Conservation (phyloP, 257 asterid genomes). For the Nicotiana attenuata region DNA sequence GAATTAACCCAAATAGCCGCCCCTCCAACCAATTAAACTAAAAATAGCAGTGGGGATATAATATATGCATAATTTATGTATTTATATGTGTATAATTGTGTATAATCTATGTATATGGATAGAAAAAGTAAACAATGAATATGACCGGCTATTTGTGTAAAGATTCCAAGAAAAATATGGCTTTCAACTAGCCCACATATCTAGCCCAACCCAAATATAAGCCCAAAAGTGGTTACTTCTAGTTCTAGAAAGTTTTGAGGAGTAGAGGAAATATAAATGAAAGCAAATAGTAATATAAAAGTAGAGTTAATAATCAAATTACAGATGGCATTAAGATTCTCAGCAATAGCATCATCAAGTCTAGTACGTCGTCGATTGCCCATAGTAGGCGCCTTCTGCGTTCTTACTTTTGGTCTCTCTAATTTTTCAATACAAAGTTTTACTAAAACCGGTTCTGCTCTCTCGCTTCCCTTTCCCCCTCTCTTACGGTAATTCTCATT, state of each 20-base stretch:
- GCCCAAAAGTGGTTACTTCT: neutral
- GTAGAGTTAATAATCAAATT: slow-evolving; percentile 14
- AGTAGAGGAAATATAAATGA: too few relatives aligned
- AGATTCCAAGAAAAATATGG: too few relatives aligned
- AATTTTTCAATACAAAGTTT: slow-evolving; percentile 39
- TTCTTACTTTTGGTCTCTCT: slow-evolving; percentile 73
- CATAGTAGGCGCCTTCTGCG: slow-evolving; percentile 76
- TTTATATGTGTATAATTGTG: too few relatives aligned
- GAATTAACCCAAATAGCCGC: too few relatives aligned
- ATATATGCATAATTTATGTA: too few relatives aligned
- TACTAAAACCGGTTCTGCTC: slow-evolving; percentile 42
- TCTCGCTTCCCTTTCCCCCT: slow-evolving; percentile 43
- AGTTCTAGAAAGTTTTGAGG: neutral
- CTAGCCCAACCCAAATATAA: neutral
- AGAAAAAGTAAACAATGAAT: too few relatives aligned
- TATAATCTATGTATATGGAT: too few relatives aligned
- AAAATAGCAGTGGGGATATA: too few relatives aligned
- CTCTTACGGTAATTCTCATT: slow-evolving; percentile 41
- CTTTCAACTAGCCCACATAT: neutral
- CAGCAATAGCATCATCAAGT: slow-evolving; percentile 57
- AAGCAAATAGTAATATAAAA: slow-evolving; percentile 9
- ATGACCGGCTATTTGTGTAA: too few relatives aligned
- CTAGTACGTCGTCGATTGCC: slow-evolving; percentile 63
- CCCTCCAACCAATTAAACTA: too few relatives aligned
- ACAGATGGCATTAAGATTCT: slow-evolving; percentile 69